Percentiles rank a stretch among this genome's conserved stretches.
Conservation (phyloP, 805 yeast genomes). For the Wickerhamiella bombiphila region DNA sequence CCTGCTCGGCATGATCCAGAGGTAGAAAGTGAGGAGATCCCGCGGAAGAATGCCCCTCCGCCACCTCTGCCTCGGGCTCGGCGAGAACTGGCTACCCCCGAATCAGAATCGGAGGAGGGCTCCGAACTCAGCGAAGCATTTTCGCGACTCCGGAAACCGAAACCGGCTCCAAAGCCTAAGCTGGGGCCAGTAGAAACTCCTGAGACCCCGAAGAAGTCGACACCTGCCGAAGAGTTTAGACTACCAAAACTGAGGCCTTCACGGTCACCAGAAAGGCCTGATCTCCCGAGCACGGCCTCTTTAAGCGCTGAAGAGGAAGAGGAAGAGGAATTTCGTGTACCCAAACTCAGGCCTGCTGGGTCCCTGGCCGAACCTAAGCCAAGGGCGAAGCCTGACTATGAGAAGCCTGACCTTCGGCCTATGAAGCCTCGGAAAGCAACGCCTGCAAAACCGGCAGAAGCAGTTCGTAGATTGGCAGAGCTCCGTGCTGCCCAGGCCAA, state of each 20-base stretch:
- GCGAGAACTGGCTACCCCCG: not conserved
- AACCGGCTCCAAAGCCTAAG: not conserved
- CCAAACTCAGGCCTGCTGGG: conserved; percentile 6
- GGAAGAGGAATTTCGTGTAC: conserved; percentile 5
- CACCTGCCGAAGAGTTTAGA: no score
- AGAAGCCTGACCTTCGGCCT: conserved; percentile 9
- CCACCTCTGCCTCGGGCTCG: not conserved
- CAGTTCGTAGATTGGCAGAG: conserved; percentile 10
- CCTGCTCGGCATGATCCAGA: not conserved
- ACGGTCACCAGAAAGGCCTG: not conserved
- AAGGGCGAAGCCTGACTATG: not conserved
- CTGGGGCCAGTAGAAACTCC: not conserved
- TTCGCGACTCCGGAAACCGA: not conserved
- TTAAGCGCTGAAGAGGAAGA: conserved; percentile 2
- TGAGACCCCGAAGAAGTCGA: not conserved
- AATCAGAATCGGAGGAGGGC: not conserved
- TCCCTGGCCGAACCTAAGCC: not conserved
- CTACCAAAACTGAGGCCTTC: no score
- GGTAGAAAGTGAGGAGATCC: not conserved
- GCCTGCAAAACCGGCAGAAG: conserved; percentile 11
- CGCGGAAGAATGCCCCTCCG: not conserved
- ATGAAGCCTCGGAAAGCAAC: conserved; percentile 9
- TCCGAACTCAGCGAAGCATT: not conserved
- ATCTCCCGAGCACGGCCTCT: not conserved
- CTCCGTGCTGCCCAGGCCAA: conserved; percentile 13